Conservation (phyloP, 768 basidiomycete species). For the Leccinum obscurum region DNA sequence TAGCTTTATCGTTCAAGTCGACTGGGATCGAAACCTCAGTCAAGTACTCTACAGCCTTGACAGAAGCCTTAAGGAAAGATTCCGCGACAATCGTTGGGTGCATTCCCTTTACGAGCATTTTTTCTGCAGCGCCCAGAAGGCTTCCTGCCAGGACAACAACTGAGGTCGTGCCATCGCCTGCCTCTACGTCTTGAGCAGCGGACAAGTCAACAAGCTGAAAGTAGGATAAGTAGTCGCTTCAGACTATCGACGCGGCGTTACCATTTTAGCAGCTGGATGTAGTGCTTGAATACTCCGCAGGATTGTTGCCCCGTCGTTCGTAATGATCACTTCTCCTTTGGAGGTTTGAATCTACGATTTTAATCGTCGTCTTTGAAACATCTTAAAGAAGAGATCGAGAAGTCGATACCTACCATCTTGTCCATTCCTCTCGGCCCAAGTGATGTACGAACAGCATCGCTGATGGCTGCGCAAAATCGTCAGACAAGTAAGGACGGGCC, state of each 20-base stretch:
- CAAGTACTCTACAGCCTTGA: conserved; percentile 91
- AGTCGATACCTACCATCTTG: conserved; percentile 90
- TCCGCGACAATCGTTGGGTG: conserved; percentile 98
- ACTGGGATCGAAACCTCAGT: conserved; percentile 92
- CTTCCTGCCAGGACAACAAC: conserved; percentile 97
- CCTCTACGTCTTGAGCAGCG: conserved; percentile 96
- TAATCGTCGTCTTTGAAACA: conserved; percentile 13
- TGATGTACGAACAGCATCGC: conserved; percentile 95
- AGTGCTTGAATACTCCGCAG: conserved; percentile 93
- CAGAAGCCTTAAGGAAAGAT: conserved; percentile 88
- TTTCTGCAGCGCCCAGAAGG: conserved; percentile 91
- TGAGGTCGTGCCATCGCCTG: conserved; percentile 96
- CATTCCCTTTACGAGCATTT: conserved; percentile 94
- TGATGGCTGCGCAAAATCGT: conserved; percentile 65
- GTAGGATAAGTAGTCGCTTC: conserved; percentile 3
- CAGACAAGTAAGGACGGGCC: conserved; percentile 1
- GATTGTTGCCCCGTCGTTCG: conserved; percentile 99
- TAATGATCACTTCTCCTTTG: conserved; percentile 96
- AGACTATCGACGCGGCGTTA: conserved; percentile 22
- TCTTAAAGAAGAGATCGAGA: conserved; percentile 13
- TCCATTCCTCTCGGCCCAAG: conserved; percentile 98
- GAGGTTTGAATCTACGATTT: conserved; percentile 83
- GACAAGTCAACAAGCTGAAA: conserved; percentile 92
- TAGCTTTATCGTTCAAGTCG: conserved; percentile 83
- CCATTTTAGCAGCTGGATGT: conserved; percentile 99